Conservation (phyloP, 257 asterid genomes). For the Solanum stenotomum region DNA sequence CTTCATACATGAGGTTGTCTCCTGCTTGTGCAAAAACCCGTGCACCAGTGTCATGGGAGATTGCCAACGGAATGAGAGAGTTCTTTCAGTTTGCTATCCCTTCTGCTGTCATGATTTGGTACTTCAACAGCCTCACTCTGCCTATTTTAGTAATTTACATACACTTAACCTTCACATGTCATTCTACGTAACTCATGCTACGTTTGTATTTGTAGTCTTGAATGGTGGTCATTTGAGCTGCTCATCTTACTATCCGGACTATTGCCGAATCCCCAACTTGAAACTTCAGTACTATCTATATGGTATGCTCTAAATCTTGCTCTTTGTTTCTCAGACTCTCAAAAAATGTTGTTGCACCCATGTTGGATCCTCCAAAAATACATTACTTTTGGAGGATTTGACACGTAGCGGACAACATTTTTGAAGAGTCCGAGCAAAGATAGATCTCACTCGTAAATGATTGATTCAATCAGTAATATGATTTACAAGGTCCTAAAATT, state of each 20-base stretch:
- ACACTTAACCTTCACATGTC: background rate
- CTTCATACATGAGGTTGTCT: constrained; percentile 41
- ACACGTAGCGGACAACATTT: background rate
- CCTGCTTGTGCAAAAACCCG: constrained; percentile 42
- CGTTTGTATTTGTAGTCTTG: constrained; percentile 33
- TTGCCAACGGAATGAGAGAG: constrained; percentile 38
- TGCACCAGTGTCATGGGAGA: constrained; percentile 42
- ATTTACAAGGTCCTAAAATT: background rate
- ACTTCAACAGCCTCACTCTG: background rate
- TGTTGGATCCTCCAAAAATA: background rate
- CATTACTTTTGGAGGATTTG: background rate
- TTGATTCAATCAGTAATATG: background rate
- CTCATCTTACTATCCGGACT: constrained; percentile 68
- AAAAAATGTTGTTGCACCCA: background rate
- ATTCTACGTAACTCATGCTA: background rate
- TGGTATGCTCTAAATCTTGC: constrained; percentile 36
- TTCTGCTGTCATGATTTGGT: constrained; percentile 70
- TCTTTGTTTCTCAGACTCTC: background rate
- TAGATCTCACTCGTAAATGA: background rate
- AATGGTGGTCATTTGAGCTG: constrained; percentile 89
- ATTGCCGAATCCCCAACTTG: constrained; percentile 84
- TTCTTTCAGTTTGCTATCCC: constrained; percentile 57
- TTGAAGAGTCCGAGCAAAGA: background rate
- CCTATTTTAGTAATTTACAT: background rate
- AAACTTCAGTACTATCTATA: constrained; percentile 74